Conservation (phyloP, 345 rosid species). For the Punica granatum region DNA sequence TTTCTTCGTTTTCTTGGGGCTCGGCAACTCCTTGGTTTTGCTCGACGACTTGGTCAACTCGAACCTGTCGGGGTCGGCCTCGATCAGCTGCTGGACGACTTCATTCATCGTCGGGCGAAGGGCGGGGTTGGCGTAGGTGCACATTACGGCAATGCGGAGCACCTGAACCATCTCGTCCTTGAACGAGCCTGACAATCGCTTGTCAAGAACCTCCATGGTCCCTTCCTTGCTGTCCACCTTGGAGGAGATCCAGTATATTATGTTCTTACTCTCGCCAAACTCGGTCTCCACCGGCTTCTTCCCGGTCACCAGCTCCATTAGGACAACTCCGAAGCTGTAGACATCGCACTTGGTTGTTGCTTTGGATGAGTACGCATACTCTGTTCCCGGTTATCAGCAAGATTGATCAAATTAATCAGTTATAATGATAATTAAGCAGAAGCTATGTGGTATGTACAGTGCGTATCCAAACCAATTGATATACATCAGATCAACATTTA, state of each 20-base stretch:
- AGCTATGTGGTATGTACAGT: no score
- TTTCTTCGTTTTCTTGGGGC: constrained; percentile 29
- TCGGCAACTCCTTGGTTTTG: constrained; percentile 43
- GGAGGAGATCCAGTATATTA: constrained; percentile 67
- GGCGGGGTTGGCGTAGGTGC: constrained; percentile 55
- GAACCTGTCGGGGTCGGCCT: constrained; percentile 54
- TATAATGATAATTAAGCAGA: no score
- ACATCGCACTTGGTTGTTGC: constrained; percentile 92
- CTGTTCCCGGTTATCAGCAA: constrained; percentile 30
- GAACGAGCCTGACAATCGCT: constrained; percentile 50
- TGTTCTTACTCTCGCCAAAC: constrained; percentile 80
- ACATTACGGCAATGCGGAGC: constrained; percentile 66
- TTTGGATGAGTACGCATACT: constrained; percentile 74
- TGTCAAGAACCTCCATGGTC: constrained; percentile 61
- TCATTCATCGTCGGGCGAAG: constrained; percentile 80
- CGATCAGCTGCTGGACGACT: constrained; percentile 68
- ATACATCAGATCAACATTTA: neutral
- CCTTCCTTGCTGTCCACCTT: constrained; percentile 72
- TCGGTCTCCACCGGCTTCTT: constrained; percentile 68
- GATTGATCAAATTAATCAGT: neutral
- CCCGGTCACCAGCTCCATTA: constrained; percentile 85
- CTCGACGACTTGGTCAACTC: constrained; percentile 36
- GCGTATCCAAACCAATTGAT: no score
- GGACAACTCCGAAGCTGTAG: constrained; percentile 83
- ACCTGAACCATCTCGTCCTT: constrained; percentile 62